Percentiles rank a stretch among this genome's conserved stretches.
Conservation (phyloP, 2,329 filamentous ascomycete species). For the Alternaria brassicae region DNA sequence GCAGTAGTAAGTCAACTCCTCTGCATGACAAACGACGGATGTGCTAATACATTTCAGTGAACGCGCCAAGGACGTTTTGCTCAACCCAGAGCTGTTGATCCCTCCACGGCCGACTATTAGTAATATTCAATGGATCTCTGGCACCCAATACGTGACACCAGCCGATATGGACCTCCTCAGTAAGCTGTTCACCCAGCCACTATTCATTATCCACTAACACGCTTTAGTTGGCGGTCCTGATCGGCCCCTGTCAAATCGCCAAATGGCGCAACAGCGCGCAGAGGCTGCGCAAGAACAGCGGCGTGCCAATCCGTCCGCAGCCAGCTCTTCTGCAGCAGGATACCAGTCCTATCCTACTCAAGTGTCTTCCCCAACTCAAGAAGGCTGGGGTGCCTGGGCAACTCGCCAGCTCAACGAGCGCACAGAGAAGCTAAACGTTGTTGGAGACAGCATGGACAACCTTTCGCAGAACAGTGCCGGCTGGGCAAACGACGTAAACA, state of each 20-base stretch:
- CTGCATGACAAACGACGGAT: neutral
- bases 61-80: slow-evolving; percentile 71
- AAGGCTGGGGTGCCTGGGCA: slow-evolving; percentile 78
- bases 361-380: slow-evolving; percentile 33
- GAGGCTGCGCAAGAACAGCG: slow-evolving; percentile 68
- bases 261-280: slow-evolving; percentile 78
- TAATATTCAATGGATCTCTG: slow-evolving; percentile 94
- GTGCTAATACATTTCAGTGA: slow-evolving; percentile 44
- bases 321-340: slow-evolving; percentile 43
- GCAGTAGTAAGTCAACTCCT: slow-evolving; percentile 59
- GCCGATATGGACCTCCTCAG: slow-evolving; percentile 86
- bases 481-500: slow-evolving; percentile 87
- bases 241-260: slow-evolving; percentile 85
- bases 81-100: slow-evolving; percentile 75
- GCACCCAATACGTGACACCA: slow-evolving; percentile 88
- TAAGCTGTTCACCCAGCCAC: slow-evolving; percentile 33
- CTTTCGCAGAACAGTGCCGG: slow-evolving; percentile 80
- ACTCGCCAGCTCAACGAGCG: slow-evolving; percentile 86
- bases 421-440: slow-evolving; percentile 83
- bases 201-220: slow-evolving; percentile 3
- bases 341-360: slow-evolving; percentile 32
- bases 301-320: slow-evolving; percentile 42
- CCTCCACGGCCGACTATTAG: slow-evolving; percentile 91
- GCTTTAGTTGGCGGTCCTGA: slow-evolving; percentile 78
- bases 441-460: slow-evolving; percentile 84